Percentiles rank a stretch among this genome's conserved stretches.
Evolutionary conservation across 305 asterid genomes (phyloP).

Genomic region (Solanum chacoense): DNA sequence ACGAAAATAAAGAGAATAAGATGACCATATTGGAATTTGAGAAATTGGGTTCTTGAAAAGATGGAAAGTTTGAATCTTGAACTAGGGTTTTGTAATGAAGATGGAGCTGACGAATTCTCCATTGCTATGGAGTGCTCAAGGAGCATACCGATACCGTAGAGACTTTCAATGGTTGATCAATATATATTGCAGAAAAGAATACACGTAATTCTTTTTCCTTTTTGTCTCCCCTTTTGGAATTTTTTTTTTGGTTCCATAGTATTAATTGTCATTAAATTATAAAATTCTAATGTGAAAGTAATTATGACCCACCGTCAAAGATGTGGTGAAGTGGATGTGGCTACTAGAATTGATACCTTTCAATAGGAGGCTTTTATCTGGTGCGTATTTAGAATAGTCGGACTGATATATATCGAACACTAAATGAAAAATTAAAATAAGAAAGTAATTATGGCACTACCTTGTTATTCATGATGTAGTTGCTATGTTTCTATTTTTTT

Average conservation of each 20-base stretch:
- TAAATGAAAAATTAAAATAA: too few relatives aligned
- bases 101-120: background rate
- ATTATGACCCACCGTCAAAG: background rate
- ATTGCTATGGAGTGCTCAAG: background rate
- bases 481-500: too few relatives aligned
- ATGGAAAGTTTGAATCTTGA: background rate
- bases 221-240: background rate
- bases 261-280: background rate
- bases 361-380: too few relatives aligned
- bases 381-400: too few relatives aligned
- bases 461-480: background rate
- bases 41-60: slow-evolving; percentile 4
- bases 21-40: background rate
- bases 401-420: too few relatives aligned
- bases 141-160: background rate
- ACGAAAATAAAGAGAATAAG: slow-evolving; percentile 1
- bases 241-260: background rate
- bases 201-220: background rate
- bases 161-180: background rate
- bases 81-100: slow-evolving; percentile 10
- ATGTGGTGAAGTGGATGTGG: background rate
- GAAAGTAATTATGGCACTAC: too few relatives aligned
- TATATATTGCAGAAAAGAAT: background rate
- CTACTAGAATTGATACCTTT: too few relatives aligned
- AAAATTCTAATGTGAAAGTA: background rate